Evolutionary conservation across 1,139 yeast species (phyloP).

Genomic region (Suhomyces maxii): DNA sequence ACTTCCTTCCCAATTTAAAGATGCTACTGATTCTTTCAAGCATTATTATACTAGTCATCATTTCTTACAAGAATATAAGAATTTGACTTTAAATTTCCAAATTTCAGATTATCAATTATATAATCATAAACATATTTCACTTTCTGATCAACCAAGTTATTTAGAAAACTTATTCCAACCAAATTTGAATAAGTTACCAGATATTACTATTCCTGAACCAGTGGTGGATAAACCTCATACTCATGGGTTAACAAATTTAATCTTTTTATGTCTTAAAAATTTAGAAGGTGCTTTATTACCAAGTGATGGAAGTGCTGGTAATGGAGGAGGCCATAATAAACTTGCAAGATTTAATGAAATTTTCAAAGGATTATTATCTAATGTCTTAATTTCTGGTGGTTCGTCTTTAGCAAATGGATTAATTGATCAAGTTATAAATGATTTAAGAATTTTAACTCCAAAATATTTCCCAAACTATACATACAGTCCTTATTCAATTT

Average conservation of each 20-base stretch:
- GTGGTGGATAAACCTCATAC: constrained; percentile 39
- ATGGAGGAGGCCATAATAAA: constrained; percentile 26
- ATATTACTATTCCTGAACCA: constrained; percentile 34
- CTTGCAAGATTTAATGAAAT: constrained; percentile 42
- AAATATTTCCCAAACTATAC: constrained; percentile 51
- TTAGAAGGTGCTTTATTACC: constrained; percentile 35
- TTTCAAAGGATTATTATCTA: constrained; percentile 48
- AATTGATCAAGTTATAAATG: constrained; percentile 61
- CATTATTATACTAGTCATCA: constrained; percentile 44
- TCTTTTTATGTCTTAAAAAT: constrained; percentile 43
- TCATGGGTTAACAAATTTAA: constrained; percentile 50
- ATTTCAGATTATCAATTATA: constrained; percentile 49
- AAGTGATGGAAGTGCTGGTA: constrained; percentile 20
- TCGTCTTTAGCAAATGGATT: constrained; percentile 60
- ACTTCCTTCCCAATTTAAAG: constrained; percentile 26
- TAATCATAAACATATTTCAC: constrained; percentile 39
- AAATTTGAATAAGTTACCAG: constrained; percentile 29
- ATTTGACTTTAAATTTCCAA: constrained; percentile 18
- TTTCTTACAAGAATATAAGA: constrained; percentile 51
- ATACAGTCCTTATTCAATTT: constrained; percentile 37
- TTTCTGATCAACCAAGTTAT: constrained; percentile 37
- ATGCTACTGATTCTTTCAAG: constrained; percentile 46
- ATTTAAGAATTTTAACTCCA: constrained; percentile 48
- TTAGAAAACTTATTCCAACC: constrained; percentile 61
- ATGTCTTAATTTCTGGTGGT: constrained; percentile 68